A percentile compares a stretch with the other conserved stretches of the same genome.
Evolutionary conservation across 148 eudicot genomes (phyloP).

Genomic region (Linanthus parryae): DNA sequence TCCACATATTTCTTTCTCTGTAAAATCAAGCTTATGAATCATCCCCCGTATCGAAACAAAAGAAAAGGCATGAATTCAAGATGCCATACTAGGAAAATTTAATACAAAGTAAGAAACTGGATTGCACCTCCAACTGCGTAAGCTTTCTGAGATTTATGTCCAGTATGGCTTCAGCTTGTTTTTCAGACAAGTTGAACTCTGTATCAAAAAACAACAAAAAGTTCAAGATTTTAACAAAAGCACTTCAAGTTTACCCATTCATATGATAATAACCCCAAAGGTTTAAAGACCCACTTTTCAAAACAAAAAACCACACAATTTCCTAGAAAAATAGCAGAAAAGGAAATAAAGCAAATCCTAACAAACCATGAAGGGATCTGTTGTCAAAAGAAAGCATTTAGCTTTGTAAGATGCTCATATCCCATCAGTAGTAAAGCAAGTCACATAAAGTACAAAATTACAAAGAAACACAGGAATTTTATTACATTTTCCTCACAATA

Average conservation of each 20-base stretch:
- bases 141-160: conserved; percentile 89
- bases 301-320: no score
- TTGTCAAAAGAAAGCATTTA: no score
- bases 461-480: no score
- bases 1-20: conserved; percentile 83
- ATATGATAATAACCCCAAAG: no score
- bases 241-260: no score
- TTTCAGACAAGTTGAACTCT: conserved; percentile 80
- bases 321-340: no score
- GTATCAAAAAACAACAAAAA: conserved; percentile 33
- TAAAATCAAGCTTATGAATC: conserved; percentile 6
- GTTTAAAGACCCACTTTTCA: no score
- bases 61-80: conserved; percentile 1
- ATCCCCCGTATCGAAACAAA: not conserved
- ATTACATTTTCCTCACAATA: not conserved
- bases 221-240: no score
- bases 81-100: not conserved
- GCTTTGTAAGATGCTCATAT: no score
- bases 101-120: not conserved
- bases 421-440: no score
- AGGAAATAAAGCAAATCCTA: no score
- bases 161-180: conserved; percentile 95
- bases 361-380: no score
- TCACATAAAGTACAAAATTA: not conserved
- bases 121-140: conserved; percentile 72